Evolutionary conservation across 2,329 filamentous ascomycete species (phyloP), one percentile per base, ranked within the genome.

Genomic region (Alternaria brassicae): DNA sequence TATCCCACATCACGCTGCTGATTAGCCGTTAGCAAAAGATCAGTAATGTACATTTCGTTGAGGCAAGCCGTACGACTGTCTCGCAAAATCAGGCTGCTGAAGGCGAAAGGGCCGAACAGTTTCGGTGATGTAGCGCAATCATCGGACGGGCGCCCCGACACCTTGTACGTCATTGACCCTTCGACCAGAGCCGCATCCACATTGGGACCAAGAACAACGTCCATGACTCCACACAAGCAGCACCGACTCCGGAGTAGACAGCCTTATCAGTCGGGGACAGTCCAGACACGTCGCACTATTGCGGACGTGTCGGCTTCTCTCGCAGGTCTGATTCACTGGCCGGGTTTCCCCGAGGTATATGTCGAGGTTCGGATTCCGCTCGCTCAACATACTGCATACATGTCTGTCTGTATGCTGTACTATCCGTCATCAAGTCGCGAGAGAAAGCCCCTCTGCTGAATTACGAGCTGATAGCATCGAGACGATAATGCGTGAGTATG

Each of bases 31-130:
- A 47, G 30, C 27, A 12, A 47, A 47, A 47, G 17, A 32, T 34
- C 28, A 3, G 44, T 47, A 47, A 3, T 34, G 28, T 17, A 32
- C 40, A 12, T 25, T 42, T n/a, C 21, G 1, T 25, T 42, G 21
- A 23, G 12, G 25, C 21, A 42, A 42, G 40, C 23, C 21, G n/a
- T 23, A 15, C 21, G 8, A 7, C 40, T 0, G 42, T 27, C 19
- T 39, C 12, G 10, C 6, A 50, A 25, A 13, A 39, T 21, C 27
- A 34, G 32, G 36, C n/a, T 17, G 23, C 12, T 19, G 51, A 10
- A 23, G 41, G 53, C 36, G 8, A 39, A 39, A 39, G 36, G 53
- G 19, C 53, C 53, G 53, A 56, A 50, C 36, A 30, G 25, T 39
- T 37, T 34, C 53, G 27, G 44, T 19, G 10, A n/a, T 41, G 44